Conservation (phyloP, 164 flowering plant genomes). For the Nymphaea colorata region DNA sequence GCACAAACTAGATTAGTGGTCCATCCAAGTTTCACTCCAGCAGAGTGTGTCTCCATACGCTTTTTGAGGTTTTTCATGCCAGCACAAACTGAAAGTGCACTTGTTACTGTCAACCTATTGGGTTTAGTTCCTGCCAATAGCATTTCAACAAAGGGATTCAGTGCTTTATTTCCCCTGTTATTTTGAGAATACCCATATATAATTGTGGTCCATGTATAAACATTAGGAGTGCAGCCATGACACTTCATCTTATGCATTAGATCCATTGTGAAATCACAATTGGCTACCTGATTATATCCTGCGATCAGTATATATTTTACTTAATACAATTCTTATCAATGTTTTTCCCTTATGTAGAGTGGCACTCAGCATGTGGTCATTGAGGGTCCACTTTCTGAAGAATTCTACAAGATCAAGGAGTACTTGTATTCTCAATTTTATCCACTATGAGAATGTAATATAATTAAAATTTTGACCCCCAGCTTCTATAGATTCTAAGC, state of each 20-base stretch:
- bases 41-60: constrained; percentile 16
- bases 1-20: constrained; percentile 15
- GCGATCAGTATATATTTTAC: constrained; percentile 9
- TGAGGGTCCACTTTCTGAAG: constrained; percentile 87
- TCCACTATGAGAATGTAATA: constrained; percentile 27
- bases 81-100: constrained; percentile 18
- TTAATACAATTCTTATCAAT: not conserved
- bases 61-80: constrained; percentile 12
- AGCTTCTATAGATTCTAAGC: no score
- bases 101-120: constrained; percentile 18
- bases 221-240: constrained; percentile 15
- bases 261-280: constrained; percentile 17
- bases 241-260: constrained; percentile 18
- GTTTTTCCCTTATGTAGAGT: constrained; percentile 26
- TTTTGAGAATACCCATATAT: constrained; percentile 22
- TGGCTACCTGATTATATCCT: constrained; percentile 16
- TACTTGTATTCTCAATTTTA: constrained; percentile 84
- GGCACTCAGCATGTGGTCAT: constrained; percentile 76
- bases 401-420: constrained; percentile 80
- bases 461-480: not conserved
- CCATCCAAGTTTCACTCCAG: constrained; percentile 13
- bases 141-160: constrained; percentile 20
- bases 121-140: constrained; percentile 14
- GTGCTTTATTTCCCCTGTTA: constrained; percentile 14
- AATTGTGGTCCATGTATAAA: constrained; percentile 23